Evolutionary conservation across 148 eudicot genomes (phyloP), one percentile per base, ranked within the genome.

Genomic region (Rhododendron henanense): DNA sequence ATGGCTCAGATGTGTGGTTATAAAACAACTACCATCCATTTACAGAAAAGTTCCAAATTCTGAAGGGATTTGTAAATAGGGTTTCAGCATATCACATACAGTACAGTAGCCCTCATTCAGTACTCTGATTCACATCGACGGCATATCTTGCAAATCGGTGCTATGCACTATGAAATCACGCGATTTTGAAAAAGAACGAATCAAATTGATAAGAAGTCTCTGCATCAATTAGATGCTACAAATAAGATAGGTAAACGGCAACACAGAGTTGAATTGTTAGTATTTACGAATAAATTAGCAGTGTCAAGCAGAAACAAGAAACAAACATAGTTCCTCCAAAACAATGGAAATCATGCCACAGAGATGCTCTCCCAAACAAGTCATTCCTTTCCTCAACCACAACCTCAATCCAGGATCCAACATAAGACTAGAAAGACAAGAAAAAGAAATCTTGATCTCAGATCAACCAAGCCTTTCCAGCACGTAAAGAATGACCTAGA

Each of bases 401-500:
- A 53, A 21, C 61, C 78, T 69, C 41, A 33, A 67, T 81, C 83
- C 67, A 5, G 45, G 25, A 81, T 53, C 44, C 39, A 55, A 81
- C 65, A 10, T 55, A 81, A 55, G 83, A 81, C 67, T 59, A 81
- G 67, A 53, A 81, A 81, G 83, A 57, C 16, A 81, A 14, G 59
- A 79, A 81, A 35, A 13, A 28, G 39, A 33, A 81, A 57, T 57
- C 16, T 57, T 81, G 28, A 55, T 13, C 71, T 10, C 53, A 8
- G 14, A 74, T 39, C 47, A 41, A 51, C 80, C 35, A 51, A 50
- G n/a, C 39, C 79, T 50, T 84, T 55, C 31, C 47, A 74, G 21
- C 79, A 50, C 21, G 39, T 45, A 74, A 83, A 73, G 80, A 84
- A 74, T 84, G 67, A 84, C 85, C 63, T 69, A 71, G 79, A 51